phyloP scores from a whole-genome alignment of 768 basidiomycete species.

The Termitomyces sp. region DNA sequence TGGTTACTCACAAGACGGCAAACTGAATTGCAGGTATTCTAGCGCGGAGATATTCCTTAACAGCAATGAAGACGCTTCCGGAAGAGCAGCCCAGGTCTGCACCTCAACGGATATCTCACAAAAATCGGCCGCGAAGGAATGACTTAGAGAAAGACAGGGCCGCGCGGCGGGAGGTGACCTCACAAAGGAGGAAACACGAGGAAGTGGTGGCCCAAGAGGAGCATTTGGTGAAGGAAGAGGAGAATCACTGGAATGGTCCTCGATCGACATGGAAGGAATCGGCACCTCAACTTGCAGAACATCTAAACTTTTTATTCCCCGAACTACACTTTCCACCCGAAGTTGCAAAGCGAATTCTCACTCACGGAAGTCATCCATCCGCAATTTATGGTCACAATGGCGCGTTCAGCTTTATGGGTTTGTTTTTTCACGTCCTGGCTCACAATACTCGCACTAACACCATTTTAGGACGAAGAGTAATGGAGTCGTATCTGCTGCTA shows the following conservation, averaged over 20 bases:
- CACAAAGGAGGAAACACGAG: neutral
- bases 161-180: neutral
- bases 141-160: neutral
- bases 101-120: slow-evolving; percentile 9
- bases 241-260: slow-evolving; percentile 6
- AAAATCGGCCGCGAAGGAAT: neutral
- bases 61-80: slow-evolving; percentile 20
- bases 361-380: slow-evolving; percentile 69
- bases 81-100: slow-evolving; percentile 10
- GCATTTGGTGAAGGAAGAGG: slow-evolving; percentile 2
- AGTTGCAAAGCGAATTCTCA: slow-evolving; percentile 67
- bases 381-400: slow-evolving; percentile 69
- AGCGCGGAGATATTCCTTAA: slow-evolving; percentile 20
- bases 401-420: slow-evolving; percentile 68
- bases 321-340: slow-evolving; percentile 67
- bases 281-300: slow-evolving; percentile 32
- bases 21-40: slow-evolving; percentile 7
- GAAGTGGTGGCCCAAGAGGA: neutral
- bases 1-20: neutral
- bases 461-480: slow-evolving; percentile 66
- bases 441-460: slow-evolving; percentile 33
- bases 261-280: slow-evolving; percentile 12
- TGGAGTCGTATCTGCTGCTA: slow-evolving; percentile 70
- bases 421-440: slow-evolving; percentile 36
- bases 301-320: slow-evolving; percentile 47